These are phyloP conservation scores for Cryphonectria parasitica DNA, from an alignment of 2,329 filamentous ascomycete genomes.

Conservation along the genomic window DNA sequence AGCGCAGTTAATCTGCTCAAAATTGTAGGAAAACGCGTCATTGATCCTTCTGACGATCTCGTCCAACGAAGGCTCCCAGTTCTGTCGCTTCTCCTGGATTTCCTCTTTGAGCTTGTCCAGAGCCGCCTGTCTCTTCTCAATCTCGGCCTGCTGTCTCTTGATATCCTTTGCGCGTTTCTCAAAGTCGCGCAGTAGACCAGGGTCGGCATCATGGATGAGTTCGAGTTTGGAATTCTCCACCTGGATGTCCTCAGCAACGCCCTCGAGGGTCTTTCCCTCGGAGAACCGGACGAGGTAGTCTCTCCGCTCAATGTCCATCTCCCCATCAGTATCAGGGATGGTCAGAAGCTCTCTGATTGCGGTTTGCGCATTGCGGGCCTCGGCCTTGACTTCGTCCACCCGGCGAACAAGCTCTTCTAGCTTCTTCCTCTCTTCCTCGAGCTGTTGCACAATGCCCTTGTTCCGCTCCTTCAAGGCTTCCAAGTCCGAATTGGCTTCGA, in stretches of 20 bases:
- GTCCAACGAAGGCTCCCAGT: slow-evolving; percentile 87
- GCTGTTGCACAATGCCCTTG: slow-evolving; percentile 55
- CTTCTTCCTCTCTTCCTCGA: slow-evolving; percentile 51
- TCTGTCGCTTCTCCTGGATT: slow-evolving; percentile 68
- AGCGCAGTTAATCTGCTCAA: slow-evolving; percentile 90
- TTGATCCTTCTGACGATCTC: slow-evolving; percentile 79
- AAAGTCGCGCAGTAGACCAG: slow-evolving; percentile 75
- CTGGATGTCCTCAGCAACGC: slow-evolving; percentile 73
- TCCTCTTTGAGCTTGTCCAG: slow-evolving; percentile 59
- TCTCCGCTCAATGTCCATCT: slow-evolving; percentile 41
- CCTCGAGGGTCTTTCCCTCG: slow-evolving; percentile 58
- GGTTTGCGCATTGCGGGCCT: slow-evolving; percentile 44
- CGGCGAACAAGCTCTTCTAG: slow-evolving; percentile 44
- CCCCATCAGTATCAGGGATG: slow-evolving; percentile 7
- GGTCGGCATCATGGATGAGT: slow-evolving; percentile 78
- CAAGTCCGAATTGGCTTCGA: slow-evolving; percentile 85
- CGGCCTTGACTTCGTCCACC: slow-evolving; percentile 40
- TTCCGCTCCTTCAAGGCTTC: slow-evolving; percentile 70
- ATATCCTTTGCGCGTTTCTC: slow-evolving; percentile 75
- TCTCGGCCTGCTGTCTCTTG: slow-evolving; percentile 60
- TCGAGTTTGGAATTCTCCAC: slow-evolving; percentile 77
- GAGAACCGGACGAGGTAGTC: slow-evolving; percentile 50
- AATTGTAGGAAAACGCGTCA: slow-evolving; percentile 89
- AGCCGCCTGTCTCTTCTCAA: slow-evolving; percentile 56
- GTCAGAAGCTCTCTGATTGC: slow-evolving; percentile 38